Conservation (phyloP, 78 protist species). For the Dictyostelium firmibasis region DNA sequence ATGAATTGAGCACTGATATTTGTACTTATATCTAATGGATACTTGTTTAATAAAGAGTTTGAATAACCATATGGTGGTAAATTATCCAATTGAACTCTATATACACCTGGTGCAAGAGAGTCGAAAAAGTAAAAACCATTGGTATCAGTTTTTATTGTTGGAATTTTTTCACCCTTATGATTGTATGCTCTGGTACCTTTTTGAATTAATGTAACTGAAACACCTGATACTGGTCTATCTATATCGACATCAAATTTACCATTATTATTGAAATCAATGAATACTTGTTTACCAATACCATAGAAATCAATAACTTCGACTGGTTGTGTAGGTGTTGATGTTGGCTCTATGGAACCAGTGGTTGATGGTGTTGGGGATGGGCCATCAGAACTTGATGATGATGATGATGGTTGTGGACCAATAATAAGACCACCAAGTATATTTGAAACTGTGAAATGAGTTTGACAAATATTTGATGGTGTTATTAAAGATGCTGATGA, state of each 20-base stretch:
- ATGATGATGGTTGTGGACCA: background rate
- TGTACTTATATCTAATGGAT: background rate
- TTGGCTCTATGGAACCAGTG: background rate
- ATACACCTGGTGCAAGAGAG: background rate
- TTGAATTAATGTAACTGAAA: background rate
- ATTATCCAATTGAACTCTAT: background rate
- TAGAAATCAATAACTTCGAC: background rate
- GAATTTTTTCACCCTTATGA: background rate
- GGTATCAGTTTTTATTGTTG: background rate
- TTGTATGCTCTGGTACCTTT: background rate
- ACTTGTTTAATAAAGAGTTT: background rate
- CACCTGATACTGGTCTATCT: background rate
- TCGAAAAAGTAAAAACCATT: conserved; percentile 45
- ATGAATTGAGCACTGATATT: background rate
- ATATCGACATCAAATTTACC: background rate
- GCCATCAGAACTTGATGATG: background rate
- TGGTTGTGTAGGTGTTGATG: background rate
- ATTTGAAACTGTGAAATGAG: background rate
- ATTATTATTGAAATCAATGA: conserved; percentile 6
- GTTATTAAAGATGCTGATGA: background rate
- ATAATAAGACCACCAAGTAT: background rate
- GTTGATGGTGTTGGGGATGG: background rate
- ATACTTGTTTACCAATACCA: conserved; percentile 19
- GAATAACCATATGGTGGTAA: background rate
- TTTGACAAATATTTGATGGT: background rate